Evolutionary conservation across 306 rosid genomes (phyloP), one percentile per base, ranked within the genome.

Genomic region (Trifolium dubium): DNA sequence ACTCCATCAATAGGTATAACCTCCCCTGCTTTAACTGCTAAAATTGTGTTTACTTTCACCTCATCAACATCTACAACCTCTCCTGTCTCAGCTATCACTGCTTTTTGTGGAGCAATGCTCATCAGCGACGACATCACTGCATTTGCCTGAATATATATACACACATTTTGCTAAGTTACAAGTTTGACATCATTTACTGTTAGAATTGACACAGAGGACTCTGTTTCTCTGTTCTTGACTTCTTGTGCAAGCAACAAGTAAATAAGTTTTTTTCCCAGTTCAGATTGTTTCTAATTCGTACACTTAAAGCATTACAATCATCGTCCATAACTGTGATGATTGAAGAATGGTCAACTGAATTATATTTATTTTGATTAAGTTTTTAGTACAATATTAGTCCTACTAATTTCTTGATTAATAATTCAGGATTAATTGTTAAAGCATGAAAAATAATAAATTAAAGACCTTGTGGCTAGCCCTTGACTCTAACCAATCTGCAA

Each of bases 11-110:
- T 92, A 35, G 99, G 97, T 44, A 95, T 87, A 14, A 79, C 89
- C 69, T 95, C 97, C 1, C 99, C 99, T 1, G 99, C 90, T 84
- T 95, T 95, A 39, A 95, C 88, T 3, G 97, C 96, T 5, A 95
- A 54, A 7, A 85, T 56, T 12, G 96, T 83, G 82, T 80, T 89
- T 32, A 95, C 41, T 81, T 87, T 88, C 28, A 95, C 98, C 83
- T 87, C 95, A 43, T 88, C 93, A 28, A 82, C 92, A 32, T 84
- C 98, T 34, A 95, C 90, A 23, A 72, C 88, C 63, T 90, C 97
- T 53, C 98, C 98, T 1, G 86, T 88, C 39, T 92, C 98, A 4
- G 97, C 96, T 66, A 95, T 69, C 10, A 95, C 89, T 28, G 99
- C 99, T 59, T 92, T 90, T 71, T 87, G 96, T 32, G 98, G 97